These are phyloP conservation scores for Quercus phellos DNA, from an alignment of 331 rosid species.

Conservation along the genomic window DNA sequence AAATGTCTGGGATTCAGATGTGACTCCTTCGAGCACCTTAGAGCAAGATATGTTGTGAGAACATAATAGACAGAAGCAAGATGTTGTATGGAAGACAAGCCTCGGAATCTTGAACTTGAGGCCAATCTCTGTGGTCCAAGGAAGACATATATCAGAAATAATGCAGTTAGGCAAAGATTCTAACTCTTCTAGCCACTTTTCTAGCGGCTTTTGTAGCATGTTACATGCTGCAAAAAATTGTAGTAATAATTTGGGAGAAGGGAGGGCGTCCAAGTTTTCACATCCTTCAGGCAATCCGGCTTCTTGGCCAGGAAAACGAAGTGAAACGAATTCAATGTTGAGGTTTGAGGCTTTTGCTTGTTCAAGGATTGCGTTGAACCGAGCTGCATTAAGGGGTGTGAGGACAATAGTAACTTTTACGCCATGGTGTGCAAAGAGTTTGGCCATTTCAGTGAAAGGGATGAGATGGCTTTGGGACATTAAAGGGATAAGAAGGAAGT, in stretches of 20 bases:
- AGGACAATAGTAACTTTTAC: constrained; percentile 30
- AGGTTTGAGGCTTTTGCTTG: constrained; percentile 26
- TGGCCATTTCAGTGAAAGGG: constrained; percentile 48
- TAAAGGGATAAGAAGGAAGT: constrained; percentile 36
- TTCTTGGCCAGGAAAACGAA: constrained; percentile 35
- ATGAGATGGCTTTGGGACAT: constrained; percentile 47
- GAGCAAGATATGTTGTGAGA: constrained; percentile 7
- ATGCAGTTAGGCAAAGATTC: constrained; percentile 24
- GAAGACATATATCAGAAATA: constrained; percentile 21
- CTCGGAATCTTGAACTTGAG: constrained; percentile 25
- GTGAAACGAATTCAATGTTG: constrained; percentile 22
- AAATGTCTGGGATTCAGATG: background rate
- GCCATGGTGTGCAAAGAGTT: constrained; percentile 31
- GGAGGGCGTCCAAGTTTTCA: constrained; percentile 35
- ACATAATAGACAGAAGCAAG: constrained; percentile 29
- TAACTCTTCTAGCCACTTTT: constrained; percentile 8
- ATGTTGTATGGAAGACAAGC: constrained; percentile 34
- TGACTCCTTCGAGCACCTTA: background rate
- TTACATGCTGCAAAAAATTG: constrained; percentile 19
- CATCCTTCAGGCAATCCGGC: constrained; percentile 46
- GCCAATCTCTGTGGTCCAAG: constrained; percentile 28
- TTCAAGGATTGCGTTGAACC: constrained; percentile 17
- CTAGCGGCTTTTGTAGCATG: constrained; percentile 29
- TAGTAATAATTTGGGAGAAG: constrained; percentile 21
- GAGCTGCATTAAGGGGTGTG: constrained; percentile 31